Conservation (phyloP, 768 basidiomycete genomes). For the Mycena rebaudengoi region DNA sequence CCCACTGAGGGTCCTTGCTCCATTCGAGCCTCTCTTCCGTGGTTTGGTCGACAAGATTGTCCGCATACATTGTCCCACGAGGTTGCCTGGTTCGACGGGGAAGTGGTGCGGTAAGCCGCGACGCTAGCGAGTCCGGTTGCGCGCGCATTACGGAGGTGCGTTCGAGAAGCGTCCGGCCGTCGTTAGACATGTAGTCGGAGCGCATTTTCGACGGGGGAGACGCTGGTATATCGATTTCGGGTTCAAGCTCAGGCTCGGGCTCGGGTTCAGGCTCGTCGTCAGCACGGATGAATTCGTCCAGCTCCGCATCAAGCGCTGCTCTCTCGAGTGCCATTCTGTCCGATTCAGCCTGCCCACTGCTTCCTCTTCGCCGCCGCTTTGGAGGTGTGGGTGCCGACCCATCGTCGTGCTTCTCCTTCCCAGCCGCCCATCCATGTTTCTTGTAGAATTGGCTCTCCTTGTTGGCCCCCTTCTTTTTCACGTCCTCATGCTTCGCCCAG, state of each 20-base stretch:
- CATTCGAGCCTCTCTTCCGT: constrained; percentile 20
- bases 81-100: constrained; percentile 50
- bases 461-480: constrained; percentile 81
- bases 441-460: constrained; percentile 80
- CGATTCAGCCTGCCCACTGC: constrained; percentile 46
- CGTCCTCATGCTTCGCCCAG: constrained; percentile 76
- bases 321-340: constrained; percentile 42
- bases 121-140: constrained; percentile 47
- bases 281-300: constrained; percentile 73
- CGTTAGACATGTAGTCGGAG: constrained; percentile 64
- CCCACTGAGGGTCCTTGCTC: constrained; percentile 17
- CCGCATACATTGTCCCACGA: constrained; percentile 31
- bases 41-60: constrained; percentile 28
- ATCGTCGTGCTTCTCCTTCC: constrained; percentile 61
- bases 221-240: constrained; percentile 36
- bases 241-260: constrained; percentile 22
- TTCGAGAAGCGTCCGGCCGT: constrained; percentile 63
- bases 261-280: constrained; percentile 40
- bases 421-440: constrained; percentile 72
- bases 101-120: constrained; percentile 55
- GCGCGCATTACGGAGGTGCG: constrained; percentile 60
- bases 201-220: constrained; percentile 74
- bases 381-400: constrained; percentile 33
- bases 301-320: constrained; percentile 67
- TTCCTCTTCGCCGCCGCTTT: constrained; percentile 47